A percentile compares a stretch with the other conserved stretches of the same genome.
Evolutionary conservation across 2,329 filamentous ascomycete species (phyloP).

Genomic region (Botrytis byssoidea): DNA sequence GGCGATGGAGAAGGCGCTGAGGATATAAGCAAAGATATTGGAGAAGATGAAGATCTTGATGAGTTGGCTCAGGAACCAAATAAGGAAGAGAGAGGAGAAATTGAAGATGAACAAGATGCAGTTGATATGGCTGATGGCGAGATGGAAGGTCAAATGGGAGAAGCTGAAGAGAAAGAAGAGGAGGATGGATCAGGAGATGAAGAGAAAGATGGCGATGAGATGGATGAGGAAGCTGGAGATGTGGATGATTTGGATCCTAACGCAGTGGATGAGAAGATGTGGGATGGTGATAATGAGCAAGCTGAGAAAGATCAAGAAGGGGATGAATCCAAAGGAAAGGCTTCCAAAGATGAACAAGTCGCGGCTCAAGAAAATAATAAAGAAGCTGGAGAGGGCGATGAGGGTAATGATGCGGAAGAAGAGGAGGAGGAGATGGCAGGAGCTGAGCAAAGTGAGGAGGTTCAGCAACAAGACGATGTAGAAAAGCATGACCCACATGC

Average conservation of each 20-base stretch:
- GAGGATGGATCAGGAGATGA: conserved; percentile 64
- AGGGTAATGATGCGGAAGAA: conserved; percentile 54
- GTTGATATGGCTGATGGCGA: conserved; percentile 94
- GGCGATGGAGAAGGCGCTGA: conserved; percentile 94
- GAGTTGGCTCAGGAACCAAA: conserved; percentile 86
- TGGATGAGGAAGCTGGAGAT: conserved; percentile 87
- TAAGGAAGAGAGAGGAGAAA: conserved; percentile 56
- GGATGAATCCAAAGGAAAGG: conserved; percentile 68
- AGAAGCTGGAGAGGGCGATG: conserved; percentile 52
- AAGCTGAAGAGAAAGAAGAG: conserved; percentile 60
- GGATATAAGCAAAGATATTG: conserved; percentile 96
- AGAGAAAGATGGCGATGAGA: conserved; percentile 63
- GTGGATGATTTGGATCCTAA: conserved; percentile 88
- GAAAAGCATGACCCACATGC: conserved; percentile 66
- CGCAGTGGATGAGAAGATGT: conserved; percentile 97
- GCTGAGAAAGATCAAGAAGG: conserved; percentile 80
- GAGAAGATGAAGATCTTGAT: conserved; percentile 86
- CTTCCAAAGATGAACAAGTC: conserved; percentile 55
- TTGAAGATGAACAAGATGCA: conserved; percentile 79
- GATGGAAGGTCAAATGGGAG: conserved; percentile 79
- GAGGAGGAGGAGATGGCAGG: conserved; percentile 48
- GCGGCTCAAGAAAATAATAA: conserved; percentile 56
- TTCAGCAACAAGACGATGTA: conserved; percentile 50
- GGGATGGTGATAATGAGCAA: conserved; percentile 81
- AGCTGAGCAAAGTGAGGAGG: conserved; percentile 57